Percentiles rank a stretch among this genome's conserved stretches.
These are phyloP conservation scores for Piper longum DNA, from an alignment of 164 flowering plant genomes.

Conservation along the genomic window DNA sequence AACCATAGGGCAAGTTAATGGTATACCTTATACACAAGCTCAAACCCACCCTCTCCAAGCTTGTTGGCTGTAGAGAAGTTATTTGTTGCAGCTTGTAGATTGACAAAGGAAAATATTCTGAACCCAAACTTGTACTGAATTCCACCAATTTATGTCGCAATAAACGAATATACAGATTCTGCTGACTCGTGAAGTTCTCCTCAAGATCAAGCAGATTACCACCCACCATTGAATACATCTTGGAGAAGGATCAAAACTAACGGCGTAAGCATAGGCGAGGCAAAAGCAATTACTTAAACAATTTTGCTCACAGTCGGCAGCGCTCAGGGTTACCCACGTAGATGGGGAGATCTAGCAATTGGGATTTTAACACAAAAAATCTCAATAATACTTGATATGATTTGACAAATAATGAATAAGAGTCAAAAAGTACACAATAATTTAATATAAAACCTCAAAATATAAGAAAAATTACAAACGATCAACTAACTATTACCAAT, in stretches of 20 bases:
- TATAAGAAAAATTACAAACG: no score
- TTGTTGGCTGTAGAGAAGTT: not conserved
- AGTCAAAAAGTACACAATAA: no score
- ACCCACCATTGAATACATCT: conserved; percentile 3
- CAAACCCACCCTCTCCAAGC: no score
- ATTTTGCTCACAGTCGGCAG: not conserved
- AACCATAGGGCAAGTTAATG: not conserved
- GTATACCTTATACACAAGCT: conserved; percentile 8
- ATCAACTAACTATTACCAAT: no score
- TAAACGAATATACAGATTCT: conserved; percentile 1
- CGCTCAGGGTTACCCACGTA: not conserved
- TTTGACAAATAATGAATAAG: no score
- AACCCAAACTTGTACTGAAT: not conserved
- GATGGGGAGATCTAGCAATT: conserved; percentile 18
- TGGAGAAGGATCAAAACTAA: not conserved
- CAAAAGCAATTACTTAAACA: conserved; percentile 3
- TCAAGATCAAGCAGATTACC: conserved; percentile 3
- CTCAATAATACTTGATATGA: no score
- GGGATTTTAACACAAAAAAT: no score
- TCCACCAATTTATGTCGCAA: no score
- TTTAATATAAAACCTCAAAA: no score
- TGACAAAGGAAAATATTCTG: not conserved
- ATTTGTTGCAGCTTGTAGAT: not conserved
- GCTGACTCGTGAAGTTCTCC: not conserved
- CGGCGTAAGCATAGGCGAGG: conserved; percentile 2